Evolutionary conservation across 805 yeast genomes (phyloP).

Genomic region (Debaryomyces castellii): DNA sequence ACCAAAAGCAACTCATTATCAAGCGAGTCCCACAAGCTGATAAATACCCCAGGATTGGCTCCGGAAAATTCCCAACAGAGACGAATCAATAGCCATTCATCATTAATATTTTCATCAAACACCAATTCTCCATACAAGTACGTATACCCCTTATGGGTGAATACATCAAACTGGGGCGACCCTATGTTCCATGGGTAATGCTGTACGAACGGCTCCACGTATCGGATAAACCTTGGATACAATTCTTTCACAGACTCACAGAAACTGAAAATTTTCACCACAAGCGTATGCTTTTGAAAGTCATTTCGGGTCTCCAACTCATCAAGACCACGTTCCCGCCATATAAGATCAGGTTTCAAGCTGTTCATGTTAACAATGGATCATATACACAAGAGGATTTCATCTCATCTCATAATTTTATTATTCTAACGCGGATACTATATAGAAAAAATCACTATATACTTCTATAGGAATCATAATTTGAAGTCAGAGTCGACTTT

Average conservation of each 20-base stretch:
- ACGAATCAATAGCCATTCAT: conserved; percentile 44
- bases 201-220: conserved; percentile 16
- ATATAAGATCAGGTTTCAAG: conserved; percentile 8
- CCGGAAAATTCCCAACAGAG: conserved; percentile 38
- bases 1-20: conserved; percentile 58
- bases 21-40: conserved; percentile 45
- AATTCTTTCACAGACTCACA: conserved; percentile 1
- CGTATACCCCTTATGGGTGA: conserved; percentile 10
- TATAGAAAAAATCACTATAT: conserved; percentile 1
- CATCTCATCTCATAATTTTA: background rate
- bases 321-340: conserved; percentile 9
- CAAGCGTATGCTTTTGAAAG: conserved; percentile 7
- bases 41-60: conserved; percentile 32
- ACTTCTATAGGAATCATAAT: conserved; percentile 21
- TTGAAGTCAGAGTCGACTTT: conserved; percentile 43
- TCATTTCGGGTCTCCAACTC: conserved; percentile 6
- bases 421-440: background rate
- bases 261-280: conserved; percentile 8
- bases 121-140: conserved; percentile 41
- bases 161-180: conserved; percentile 3
- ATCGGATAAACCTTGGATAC: conserved; percentile 6
- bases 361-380: background rate
- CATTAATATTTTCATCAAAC: conserved; percentile 44
- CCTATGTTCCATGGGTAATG: conserved; percentile 20
- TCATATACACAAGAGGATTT: background rate